These are phyloP conservation scores for Cucumis melo DNA, from an alignment of 306 rosid species.

Conservation along the genomic window DNA sequence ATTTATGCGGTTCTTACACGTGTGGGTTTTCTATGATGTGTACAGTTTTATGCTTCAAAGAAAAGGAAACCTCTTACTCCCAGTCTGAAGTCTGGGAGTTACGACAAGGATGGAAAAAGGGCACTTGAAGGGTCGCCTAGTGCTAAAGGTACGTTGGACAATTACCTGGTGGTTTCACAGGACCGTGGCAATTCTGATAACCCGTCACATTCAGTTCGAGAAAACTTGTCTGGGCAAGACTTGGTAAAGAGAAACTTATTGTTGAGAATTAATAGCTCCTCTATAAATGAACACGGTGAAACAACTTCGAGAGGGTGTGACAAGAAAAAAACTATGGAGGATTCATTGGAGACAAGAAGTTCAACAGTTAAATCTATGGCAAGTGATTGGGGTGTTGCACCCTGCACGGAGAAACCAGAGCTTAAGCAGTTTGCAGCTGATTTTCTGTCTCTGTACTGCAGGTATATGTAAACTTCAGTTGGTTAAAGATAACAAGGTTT, in stretches of 20 bases:
- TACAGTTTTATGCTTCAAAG: slow-evolving; percentile 75
- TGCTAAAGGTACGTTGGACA: slow-evolving; percentile 53
- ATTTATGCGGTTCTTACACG: neutral
- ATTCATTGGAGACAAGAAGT: slow-evolving; percentile 5
- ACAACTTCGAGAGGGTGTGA: slow-evolving; percentile 12
- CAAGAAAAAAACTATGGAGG: slow-evolving; percentile 7
- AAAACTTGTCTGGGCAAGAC: slow-evolving; percentile 28
- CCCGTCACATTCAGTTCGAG: slow-evolving; percentile 26
- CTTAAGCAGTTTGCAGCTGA: slow-evolving; percentile 44
- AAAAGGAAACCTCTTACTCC: slow-evolving; percentile 64
- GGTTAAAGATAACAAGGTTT: neutral
- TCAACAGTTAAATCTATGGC: slow-evolving; percentile 19
- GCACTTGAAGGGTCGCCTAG: slow-evolving; percentile 47
- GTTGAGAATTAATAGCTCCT: slow-evolving; percentile 24
- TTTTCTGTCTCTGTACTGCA: slow-evolving; percentile 62
- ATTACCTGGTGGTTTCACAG: slow-evolving; percentile 44
- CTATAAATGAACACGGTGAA: slow-evolving; percentile 21
- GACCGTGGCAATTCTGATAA: slow-evolving; percentile 12
- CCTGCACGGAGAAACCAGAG: slow-evolving; percentile 22
- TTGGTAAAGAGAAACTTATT: neutral
- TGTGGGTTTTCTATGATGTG: neutral
- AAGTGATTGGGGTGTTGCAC: slow-evolving; percentile 14
- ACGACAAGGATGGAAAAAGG: slow-evolving; percentile 32
- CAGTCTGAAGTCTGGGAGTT: slow-evolving; percentile 30
- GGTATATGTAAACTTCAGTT: slow-evolving; percentile 24